These are phyloP conservation scores for Picea glauca DNA, from an alignment of 75 land plant species.

Conservation along the genomic window DNA sequence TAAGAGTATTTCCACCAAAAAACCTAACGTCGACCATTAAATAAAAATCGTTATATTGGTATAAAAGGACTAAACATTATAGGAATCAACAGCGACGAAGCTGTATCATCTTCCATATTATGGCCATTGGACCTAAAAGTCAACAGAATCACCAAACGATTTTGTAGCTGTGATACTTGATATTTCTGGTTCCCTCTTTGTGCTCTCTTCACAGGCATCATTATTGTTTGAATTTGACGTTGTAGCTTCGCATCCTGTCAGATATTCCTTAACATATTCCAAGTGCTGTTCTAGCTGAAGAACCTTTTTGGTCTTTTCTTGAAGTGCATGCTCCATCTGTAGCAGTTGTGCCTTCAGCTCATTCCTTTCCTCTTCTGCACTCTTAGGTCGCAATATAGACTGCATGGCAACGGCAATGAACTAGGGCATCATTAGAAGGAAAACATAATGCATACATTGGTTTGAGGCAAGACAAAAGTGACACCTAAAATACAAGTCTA, in stretches of 20 bases:
- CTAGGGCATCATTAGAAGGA: background rate
- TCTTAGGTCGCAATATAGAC: background rate
- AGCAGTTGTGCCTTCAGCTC: slow-evolving; percentile 8
- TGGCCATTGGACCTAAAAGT: background rate
- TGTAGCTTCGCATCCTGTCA: background rate
- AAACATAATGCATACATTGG: background rate
- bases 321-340: slow-evolving; percentile 3
- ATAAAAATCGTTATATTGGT: too few relatives aligned
- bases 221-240: background rate
- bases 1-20: too few relatives aligned
- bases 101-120: too few relatives aligned
- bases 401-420: background rate
- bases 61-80: too few relatives aligned
- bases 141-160: background rate
- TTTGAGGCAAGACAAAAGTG: too few relatives aligned
- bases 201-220: background rate
- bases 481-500: too few relatives aligned
- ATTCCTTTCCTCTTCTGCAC: slow-evolving; percentile 10
- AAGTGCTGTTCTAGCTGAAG: slow-evolving; percentile 1
- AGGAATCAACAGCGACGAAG: too few relatives aligned
- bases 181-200: slow-evolving; percentile 5
- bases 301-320: background rate
- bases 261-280: background rate
- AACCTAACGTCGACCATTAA: too few relatives aligned
- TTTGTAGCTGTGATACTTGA: slow-evolving; percentile 5